A percentile compares a stretch with the other conserved stretches of the same genome.
Evolutionary conservation across 2,329 filamentous ascomycete species (phyloP).

Genomic region (Aspergillus proliferans): DNA sequence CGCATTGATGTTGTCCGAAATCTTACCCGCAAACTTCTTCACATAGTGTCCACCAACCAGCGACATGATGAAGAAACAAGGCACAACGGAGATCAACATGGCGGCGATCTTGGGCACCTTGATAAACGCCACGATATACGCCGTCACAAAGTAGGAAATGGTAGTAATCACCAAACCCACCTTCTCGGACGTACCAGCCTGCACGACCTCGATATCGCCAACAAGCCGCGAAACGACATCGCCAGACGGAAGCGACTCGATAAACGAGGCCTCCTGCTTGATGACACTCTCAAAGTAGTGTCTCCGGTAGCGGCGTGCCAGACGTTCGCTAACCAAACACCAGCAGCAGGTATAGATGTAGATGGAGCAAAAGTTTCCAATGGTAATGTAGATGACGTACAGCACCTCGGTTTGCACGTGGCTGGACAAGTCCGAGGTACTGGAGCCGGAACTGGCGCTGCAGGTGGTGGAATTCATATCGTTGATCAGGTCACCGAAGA

Average conservation of each 20-base stretch:
- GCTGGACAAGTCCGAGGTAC: slow-evolving; percentile 7
- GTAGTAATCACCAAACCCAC: slow-evolving; percentile 59
- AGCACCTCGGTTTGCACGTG: slow-evolving; percentile 47
- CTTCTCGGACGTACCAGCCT: slow-evolving; percentile 64
- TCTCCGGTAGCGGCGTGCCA: slow-evolving; percentile 57
- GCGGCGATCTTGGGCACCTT: slow-evolving; percentile 57
- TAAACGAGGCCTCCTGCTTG: slow-evolving; percentile 58
- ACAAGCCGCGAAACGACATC: slow-evolving; percentile 59
- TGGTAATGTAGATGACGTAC: slow-evolving; percentile 57
- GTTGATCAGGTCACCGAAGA: slow-evolving; percentile 37
- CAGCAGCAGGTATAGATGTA: slow-evolving; percentile 60
- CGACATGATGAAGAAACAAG: slow-evolving; percentile 56
- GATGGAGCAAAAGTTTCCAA: slow-evolving; percentile 57
- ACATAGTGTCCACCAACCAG: slow-evolving; percentile 50
- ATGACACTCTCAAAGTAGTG: slow-evolving; percentile 55
- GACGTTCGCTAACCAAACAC: slow-evolving; percentile 57
- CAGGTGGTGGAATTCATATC: slow-evolving; percentile 30
- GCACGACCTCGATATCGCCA: slow-evolving; percentile 59
- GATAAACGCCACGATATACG: slow-evolving; percentile 62
- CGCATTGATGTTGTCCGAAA: slow-evolving; percentile 48
- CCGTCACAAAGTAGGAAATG: slow-evolving; percentile 59
- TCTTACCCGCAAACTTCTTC: slow-evolving; percentile 42
- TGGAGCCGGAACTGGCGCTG: slow-evolving; percentile 5
- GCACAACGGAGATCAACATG: slow-evolving; percentile 58
- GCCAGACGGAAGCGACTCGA: slow-evolving; percentile 56